A percentile compares a stretch with the other conserved stretches of the same genome.
Conservation (phyloP, 108 stramenopile species). For the Cyclotella baltica region DNA sequence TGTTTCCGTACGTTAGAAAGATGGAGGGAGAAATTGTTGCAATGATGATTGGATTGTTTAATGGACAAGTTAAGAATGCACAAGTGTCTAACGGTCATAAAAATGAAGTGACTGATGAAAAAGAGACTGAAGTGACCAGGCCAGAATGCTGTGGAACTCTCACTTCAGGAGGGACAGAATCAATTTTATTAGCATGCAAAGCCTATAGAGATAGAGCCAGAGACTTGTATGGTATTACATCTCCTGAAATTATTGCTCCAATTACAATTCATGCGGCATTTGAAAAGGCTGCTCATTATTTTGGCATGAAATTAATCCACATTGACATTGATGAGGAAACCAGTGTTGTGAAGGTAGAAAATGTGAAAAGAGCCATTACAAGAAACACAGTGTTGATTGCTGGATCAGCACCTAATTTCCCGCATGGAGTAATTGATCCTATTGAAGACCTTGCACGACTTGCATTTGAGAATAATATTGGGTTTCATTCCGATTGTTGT, state of each 20-base stretch:
- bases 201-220: constrained; percentile 72
- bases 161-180: constrained; percentile 91
- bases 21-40: constrained; percentile 84
- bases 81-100: background rate
- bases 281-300: constrained; percentile 85
- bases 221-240: constrained; percentile 53
- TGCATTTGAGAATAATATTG: constrained; percentile 65
- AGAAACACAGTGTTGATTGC: constrained; percentile 88
- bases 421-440: constrained; percentile 88
- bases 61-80: constrained; percentile 34
- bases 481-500: constrained; percentile 94
- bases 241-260: constrained; percentile 83
- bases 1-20: constrained; percentile 87
- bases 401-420: constrained; percentile 83
- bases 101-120: background rate
- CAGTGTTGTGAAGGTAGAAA: constrained; percentile 56
- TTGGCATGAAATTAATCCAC: constrained; percentile 73
- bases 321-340: constrained; percentile 68
- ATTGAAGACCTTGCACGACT: constrained; percentile 58
- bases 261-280: constrained; percentile 87
- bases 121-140: background rate
- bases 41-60: constrained; percentile 66
- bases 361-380: constrained; percentile 57
- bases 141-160: constrained; percentile 53
- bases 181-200: constrained; percentile 85